phyloP scores from a whole-genome alignment of 768 basidiomycete genomes.

The Mycena indigotica region DNA sequence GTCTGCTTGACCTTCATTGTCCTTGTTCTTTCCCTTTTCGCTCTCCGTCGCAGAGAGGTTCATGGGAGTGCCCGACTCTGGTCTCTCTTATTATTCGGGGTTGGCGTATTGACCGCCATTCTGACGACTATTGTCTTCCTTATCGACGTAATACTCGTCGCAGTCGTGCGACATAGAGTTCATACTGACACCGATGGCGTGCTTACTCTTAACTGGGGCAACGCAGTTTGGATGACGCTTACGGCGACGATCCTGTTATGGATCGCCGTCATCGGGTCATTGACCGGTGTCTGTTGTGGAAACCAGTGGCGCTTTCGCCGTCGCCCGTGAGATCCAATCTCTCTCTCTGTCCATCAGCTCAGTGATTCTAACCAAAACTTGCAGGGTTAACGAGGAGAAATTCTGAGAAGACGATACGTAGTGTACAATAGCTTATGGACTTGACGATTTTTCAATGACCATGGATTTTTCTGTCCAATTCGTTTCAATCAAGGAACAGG shows the following conservation, averaged over 20 bases:
- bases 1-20: constrained; percentile 54
- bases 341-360: neutral
- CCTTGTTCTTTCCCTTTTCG: constrained; percentile 48
- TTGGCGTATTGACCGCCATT: constrained; percentile 43
- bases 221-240: constrained; percentile 59
- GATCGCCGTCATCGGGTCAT: constrained; percentile 43
- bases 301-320: constrained; percentile 12
- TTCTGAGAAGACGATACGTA: neutral
- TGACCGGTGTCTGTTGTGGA: constrained; percentile 35
- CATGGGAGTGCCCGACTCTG: constrained; percentile 39
- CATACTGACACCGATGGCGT: constrained; percentile 42
- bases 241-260: constrained; percentile 52
- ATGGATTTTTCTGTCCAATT: neutral
- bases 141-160: constrained; percentile 54
- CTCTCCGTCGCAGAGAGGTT: constrained; percentile 39
- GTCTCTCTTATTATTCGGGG: constrained; percentile 39
- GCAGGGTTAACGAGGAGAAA: neutral
- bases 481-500: neutral
- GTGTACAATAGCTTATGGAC: too few relatives aligned
- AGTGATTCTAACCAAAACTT: neutral
- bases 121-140: constrained; percentile 54
- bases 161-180: constrained; percentile 44
- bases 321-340: neutral
- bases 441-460: too few relatives aligned
- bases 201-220: constrained; percentile 50